phyloP scores from a whole-genome alignment of 1,139 yeast species.

The Pneumocystis carinii region DNA sequence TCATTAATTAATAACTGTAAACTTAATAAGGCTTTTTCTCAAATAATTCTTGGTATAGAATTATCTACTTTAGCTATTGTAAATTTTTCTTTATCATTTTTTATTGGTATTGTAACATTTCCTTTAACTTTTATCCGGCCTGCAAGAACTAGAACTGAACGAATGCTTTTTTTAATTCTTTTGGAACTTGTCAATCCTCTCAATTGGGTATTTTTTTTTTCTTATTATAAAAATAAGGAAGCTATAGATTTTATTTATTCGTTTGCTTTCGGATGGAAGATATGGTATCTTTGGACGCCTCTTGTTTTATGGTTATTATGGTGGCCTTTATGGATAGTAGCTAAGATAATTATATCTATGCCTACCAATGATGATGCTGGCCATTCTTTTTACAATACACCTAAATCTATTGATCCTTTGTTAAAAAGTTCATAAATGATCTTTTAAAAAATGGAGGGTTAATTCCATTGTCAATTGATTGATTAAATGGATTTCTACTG shows the following conservation, averaged over 20 bases:
- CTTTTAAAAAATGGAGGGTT: no score
- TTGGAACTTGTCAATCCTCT: conserved; percentile 42
- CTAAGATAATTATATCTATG: conserved; percentile 25
- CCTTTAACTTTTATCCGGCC: conserved; percentile 58
- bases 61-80: conserved; percentile 64
- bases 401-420: not conserved
- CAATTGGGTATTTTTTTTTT: conserved; percentile 25
- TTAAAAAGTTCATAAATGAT: not conserved
- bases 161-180: conserved; percentile 22
- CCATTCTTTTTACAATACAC: not conserved
- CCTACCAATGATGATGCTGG: not conserved
- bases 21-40: conserved; percentile 6
- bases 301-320: conserved; percentile 56
- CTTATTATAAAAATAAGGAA: conserved; percentile 28
- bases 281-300: conserved; percentile 81
- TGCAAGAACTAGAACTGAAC: conserved; percentile 18
- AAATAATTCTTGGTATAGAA: conserved; percentile 37
- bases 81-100: conserved; percentile 67
- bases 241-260: conserved; percentile 33
- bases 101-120: conserved; percentile 49
- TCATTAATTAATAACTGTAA: conserved; percentile 7
- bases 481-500: not conserved
- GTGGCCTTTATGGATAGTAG: conserved; percentile 66
- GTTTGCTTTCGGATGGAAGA: conserved; percentile 48
- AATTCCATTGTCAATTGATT: no score